Evolutionary conservation across 129 eudicot genomes (phyloP), one percentile per base, ranked within the genome.

Genomic region (Logfia minima): DNA sequence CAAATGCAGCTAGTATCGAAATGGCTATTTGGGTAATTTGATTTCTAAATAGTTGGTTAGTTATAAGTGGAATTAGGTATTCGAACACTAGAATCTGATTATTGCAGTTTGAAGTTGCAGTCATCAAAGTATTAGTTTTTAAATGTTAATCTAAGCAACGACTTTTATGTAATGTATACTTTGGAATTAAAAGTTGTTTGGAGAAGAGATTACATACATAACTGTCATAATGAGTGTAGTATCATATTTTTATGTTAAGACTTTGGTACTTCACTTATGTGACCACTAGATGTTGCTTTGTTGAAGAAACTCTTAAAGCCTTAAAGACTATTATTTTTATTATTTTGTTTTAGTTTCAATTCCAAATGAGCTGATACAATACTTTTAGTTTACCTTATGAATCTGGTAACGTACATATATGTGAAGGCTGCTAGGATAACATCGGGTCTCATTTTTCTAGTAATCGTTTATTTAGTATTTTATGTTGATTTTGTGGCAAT

Each of bases 291-390:
- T 72, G 43, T 53, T 75, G 70, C 71, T 14, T 76, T 75, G 8
- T 75, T 68, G 18, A 60, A 69, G 56, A 53, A 34, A 52, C n/a
- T 48, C 5, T 48, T 48, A 14, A 48, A 13, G n/a, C 18, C 1
- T 3, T 14, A 48, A 48, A 48, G 18, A 45, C 53, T 13, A 45
- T 75, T 18, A 28, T 45, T 75, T n/a, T 23, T 5, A 26, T 26
- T 75, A 62, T 5, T 6, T 41, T 75, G 29, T 75, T 43, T 56
- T 6, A 37, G 10, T 8, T 48, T 48, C n/a, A 48, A 14, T 60
- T 74, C 37, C 78, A 39, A 35, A 74, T 43, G 61, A 70, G 16
- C 34, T 24, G 28, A 59, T 75, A 21, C 8, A n/a, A 45, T 59
- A 32, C 45, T 37, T 37, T 75, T 37, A 61, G 37, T 21, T 60